Percentiles rank a stretch among this genome's conserved stretches.
Conservation (phyloP, 176 grass and related monocot species). For the Poa pratensis region DNA sequence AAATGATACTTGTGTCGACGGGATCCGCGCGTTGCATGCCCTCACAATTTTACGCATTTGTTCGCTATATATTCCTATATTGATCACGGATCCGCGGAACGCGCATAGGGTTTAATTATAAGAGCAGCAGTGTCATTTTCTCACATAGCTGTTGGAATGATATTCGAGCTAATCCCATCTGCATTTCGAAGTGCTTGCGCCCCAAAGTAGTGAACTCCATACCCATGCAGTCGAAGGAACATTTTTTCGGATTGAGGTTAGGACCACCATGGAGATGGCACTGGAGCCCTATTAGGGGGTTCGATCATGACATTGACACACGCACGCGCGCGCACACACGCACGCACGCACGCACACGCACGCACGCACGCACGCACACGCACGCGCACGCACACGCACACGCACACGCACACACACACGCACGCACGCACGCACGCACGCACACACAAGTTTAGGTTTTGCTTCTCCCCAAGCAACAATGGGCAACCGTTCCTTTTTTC, state of each 20-base stretch:
- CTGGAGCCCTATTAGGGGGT: slow-evolving; percentile 17
- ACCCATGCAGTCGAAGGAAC: background rate
- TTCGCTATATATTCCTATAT: slow-evolving; percentile 25
- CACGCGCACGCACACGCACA: too few relatives aligned
- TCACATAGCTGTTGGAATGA: slow-evolving; percentile 13
- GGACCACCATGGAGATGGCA: slow-evolving; percentile 25
- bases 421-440: too few relatives aligned
- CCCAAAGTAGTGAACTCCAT: background rate
- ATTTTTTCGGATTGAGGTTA: slow-evolving; percentile 9
- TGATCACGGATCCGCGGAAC: background rate
- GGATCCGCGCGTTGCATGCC: background rate
- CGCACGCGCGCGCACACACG: too few relatives aligned
- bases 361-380: too few relatives aligned
- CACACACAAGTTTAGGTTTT: background rate
- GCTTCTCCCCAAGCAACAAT: slow-evolving; percentile 43
- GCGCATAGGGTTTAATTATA: slow-evolving; percentile 1
- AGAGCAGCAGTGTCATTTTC: slow-evolving; percentile 14
- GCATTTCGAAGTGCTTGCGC: background rate
- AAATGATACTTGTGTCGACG: background rate
- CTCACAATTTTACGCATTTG: background rate
- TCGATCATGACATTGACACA: slow-evolving; percentile 15
- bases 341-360: too few relatives aligned
- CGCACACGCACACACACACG: too few relatives aligned
- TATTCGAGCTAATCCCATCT: slow-evolving; percentile 50
- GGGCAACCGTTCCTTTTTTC: slow-evolving; percentile 36